Evolutionary conservation across 495 filamentous ascomycete species (phyloP), one percentile per base, ranked within the genome.

Genomic region (Neurospora sp.): DNA sequence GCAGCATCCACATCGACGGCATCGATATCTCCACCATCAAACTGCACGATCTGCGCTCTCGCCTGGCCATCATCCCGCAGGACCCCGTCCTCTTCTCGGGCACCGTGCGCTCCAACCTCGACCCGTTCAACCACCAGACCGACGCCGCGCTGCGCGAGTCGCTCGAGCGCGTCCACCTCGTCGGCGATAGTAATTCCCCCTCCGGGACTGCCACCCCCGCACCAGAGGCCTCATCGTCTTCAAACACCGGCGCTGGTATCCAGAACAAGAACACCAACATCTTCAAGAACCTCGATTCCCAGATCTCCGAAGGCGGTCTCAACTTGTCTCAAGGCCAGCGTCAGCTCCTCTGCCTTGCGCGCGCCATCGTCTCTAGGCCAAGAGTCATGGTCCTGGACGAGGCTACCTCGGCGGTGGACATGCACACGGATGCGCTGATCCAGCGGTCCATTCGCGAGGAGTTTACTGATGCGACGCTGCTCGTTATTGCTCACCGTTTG

Each of bases 361-460:
- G 94, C 7, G 94, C 94, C 42, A 95, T 97, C 76, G 89, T 96
- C 40, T 84, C 89, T 5, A 87, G 89, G 0, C 92, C 93, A 12
- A 92, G 92, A 76, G 90, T 97, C 73, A 91, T 97, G 87, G 89
- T 97, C 9, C 86, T 97, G 10, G 94, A 97, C 78, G 94, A 97
- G 82, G 94, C 94, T 0, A 97, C 94, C 0, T 91, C 89, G 5
- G 92, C 94, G 3, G 93, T 97, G 5, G 94, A 97, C 80, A 94
- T 93, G 90, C 87, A 89, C 44, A 96, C 92, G 0, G 94, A 97
- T 79, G 84, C 87, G 7, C 82, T 94, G 18, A 96, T 97, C 74
- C 93, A 97, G 81, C 86, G 90, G 14, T 91, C 88, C 69, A 96
- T 97, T 74, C 87, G 93, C 18, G 89, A 92, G 68, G 92, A 94